phyloP scores from a whole-genome alignment of 75 land plant species.

The Chamaecyparis obtusa region DNA sequence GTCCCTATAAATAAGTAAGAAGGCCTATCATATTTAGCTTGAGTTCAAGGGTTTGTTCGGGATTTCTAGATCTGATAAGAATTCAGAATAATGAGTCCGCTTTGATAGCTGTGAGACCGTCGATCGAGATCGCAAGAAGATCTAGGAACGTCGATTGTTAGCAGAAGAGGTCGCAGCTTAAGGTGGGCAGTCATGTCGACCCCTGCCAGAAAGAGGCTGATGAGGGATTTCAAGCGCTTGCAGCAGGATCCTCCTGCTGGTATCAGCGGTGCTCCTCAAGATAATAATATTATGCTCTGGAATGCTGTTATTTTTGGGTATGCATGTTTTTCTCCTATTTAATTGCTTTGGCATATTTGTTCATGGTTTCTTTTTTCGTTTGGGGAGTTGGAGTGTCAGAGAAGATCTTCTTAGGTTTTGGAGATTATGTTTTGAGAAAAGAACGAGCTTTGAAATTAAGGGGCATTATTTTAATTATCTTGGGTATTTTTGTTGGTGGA shows the following conservation, averaged over 20 bases:
- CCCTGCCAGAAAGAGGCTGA: constrained; percentile 81
- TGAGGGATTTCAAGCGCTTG: constrained; percentile 91
- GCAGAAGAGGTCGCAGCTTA: background rate
- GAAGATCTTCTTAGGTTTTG: background rate
- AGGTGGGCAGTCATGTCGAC: constrained; percentile 63
- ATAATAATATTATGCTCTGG: constrained; percentile 93
- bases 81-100: background rate
- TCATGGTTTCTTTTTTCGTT: background rate
- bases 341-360: background rate
- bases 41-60: background rate
- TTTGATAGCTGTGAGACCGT: background rate
- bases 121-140: background rate
- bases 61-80: background rate
- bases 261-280: constrained; percentile 86
- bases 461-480: background rate
- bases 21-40: background rate
- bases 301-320: constrained; percentile 92
- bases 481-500: background rate
- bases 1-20: background rate
- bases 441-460: background rate
- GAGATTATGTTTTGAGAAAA: background rate
- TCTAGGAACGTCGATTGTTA: background rate
- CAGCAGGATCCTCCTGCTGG: constrained; percentile 93
- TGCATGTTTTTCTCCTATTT: background rate
- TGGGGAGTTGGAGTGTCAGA: too few relatives aligned